Percentiles rank a stretch among this genome's conserved stretches.
phyloP scores from a whole-genome alignment of 495 filamentous ascomycete species.

The Astrothelium macrocarpum region DNA sequence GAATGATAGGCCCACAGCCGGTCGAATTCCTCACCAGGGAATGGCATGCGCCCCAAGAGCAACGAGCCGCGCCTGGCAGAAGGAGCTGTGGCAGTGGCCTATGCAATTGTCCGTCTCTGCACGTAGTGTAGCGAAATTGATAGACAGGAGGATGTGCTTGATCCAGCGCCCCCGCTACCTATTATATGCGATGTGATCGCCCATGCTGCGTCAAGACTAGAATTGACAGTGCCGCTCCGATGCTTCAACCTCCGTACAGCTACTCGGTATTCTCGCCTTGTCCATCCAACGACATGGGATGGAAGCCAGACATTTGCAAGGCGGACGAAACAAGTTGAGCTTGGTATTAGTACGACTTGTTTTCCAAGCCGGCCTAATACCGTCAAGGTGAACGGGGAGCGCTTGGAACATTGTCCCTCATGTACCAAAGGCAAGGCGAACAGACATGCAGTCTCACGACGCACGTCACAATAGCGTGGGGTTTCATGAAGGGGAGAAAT shows the following conservation, averaged over 20 bases:
- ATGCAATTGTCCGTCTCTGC: not conserved
- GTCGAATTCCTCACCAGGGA: not conserved
- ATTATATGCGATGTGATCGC: not conserved
- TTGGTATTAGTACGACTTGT: too few relatives aligned
- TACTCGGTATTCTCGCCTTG: not conserved
- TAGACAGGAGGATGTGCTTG: not conserved
- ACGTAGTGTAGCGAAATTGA: not conserved
- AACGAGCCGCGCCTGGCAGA: not conserved
- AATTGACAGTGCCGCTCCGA: too few relatives aligned
- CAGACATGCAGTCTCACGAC: not conserved
- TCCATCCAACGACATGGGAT: not conserved
- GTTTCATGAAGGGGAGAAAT: too few relatives aligned
- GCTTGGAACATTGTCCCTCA: not conserved
- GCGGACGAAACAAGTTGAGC: not conserved
- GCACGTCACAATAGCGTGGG: too few relatives aligned
- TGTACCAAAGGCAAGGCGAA: not conserved
- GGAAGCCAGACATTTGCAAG: not conserved
- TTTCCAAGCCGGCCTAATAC: not conserved
- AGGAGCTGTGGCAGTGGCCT: not conserved
- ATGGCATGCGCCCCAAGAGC: not conserved
- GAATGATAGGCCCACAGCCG: slow-evolving; percentile 1
- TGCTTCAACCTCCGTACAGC: not conserved
- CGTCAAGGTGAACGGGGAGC: not conserved
- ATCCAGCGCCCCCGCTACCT: not conserved
- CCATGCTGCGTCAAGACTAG: not conserved